Evolutionary conservation across 176 grass and related monocot species (phyloP), one percentile per base, ranked within the genome.

Genomic region (Cenchrus fungigraminus): DNA sequence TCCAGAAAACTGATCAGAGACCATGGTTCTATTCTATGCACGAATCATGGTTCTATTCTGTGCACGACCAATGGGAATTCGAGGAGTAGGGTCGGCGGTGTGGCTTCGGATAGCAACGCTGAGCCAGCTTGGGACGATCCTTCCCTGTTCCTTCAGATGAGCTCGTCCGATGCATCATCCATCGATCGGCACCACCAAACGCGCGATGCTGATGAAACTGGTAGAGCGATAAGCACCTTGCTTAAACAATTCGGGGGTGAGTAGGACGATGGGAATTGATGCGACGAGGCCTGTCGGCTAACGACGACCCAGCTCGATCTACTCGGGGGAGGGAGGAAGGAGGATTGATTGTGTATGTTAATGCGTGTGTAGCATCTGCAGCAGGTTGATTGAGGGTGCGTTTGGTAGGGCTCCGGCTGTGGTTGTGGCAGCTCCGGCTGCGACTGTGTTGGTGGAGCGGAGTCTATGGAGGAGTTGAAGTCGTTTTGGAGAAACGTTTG

Each of bases 91-190:
- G 64, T 9, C 34, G 78, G 70, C 12, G 65, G 19, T 43, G 71
- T 71, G 17, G n/a, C 56, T 86, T 5, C 57, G 22, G 83, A 82
- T 90, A 82, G 58, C 73, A 72, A 29, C 11, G 82, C 77, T 79
- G 82, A 40, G 37, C 37, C 4, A 20, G 56, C 56, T 58, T 9
- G 56, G 7, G 7, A 25, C 25, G 25, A 5, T 22, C 13, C 42
- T 29, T 90, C 77, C 79, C 79, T 72, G 79, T 60, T 86, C 49
- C 84, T 90, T 86, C 79, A 43, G 84, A 90, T 90, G 6, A 83
- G 88, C 84, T 57, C 76, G 25, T 22, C 74, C 57, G 67, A 17
- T 73, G 68, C 64, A 68, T 67, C 79, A 57, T 42, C 25, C 45
- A 12, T 9, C 9, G 9, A 2, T 11, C 7, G 59, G 1, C 9